phyloP scores from a whole-genome alignment of 495 filamentous ascomycete species.

The Neurospora sp. region DNA sequence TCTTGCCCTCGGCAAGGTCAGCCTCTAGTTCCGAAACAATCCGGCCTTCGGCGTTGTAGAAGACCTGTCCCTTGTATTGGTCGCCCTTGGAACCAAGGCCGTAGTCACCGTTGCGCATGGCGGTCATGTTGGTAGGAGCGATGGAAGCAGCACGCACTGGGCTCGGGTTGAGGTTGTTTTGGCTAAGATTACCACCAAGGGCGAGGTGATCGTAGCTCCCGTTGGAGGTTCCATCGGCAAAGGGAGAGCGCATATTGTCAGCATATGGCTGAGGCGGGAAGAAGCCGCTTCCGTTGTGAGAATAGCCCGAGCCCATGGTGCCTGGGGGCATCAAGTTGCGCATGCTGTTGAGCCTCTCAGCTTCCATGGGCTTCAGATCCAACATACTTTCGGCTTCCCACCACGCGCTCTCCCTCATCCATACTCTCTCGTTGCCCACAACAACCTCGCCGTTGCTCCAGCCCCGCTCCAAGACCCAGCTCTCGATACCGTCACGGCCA shows the following conservation, averaged over 20 bases:
- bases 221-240: slow-evolving; percentile 50
- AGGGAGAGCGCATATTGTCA: slow-evolving; percentile 2
- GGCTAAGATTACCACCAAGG: slow-evolving; percentile 52
- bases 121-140: slow-evolving; percentile 59
- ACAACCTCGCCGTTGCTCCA: slow-evolving; percentile 98
- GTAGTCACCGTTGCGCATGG: slow-evolving; percentile 75
- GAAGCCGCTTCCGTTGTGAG: slow-evolving; percentile 55
- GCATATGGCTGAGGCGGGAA: slow-evolving; percentile 46
- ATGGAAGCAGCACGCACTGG: slow-evolving; percentile 54
- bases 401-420: slow-evolving; percentile 91
- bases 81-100: slow-evolving; percentile 83
- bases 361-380: slow-evolving; percentile 63
- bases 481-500: slow-evolving; percentile 87
- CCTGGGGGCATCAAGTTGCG: slow-evolving; percentile 39
- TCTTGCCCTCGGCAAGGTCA: slow-evolving; percentile 64
- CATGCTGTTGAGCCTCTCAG: slow-evolving; percentile 30
- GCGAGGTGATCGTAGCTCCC: slow-evolving; percentile 65
- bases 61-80: slow-evolving; percentile 57
- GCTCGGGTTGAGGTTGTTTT: slow-evolving; percentile 34
- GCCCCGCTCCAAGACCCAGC: slow-evolving; percentile 87
- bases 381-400: slow-evolving; percentile 98
- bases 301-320: slow-evolving; percentile 55
- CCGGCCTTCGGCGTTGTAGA: slow-evolving; percentile 54
- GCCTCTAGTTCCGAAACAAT: slow-evolving; percentile 53
- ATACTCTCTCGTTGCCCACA: slow-evolving; percentile 80